A percentile compares a stretch with the other conserved stretches of the same genome.
Conservation (phyloP, 257 asterid genomes). For the Salvia hispanica region DNA sequence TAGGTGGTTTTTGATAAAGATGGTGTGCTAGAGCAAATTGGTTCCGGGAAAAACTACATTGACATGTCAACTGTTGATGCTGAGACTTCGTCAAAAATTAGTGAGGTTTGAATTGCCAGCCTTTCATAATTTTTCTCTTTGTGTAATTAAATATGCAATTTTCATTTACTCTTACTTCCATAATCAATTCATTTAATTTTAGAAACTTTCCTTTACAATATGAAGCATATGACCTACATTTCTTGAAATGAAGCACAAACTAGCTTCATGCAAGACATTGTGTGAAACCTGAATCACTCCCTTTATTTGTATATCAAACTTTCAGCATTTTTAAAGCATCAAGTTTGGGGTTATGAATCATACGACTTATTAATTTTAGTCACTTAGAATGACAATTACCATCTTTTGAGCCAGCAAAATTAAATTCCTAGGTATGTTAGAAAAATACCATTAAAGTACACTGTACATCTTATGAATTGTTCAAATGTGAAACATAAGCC, state of each 20-base stretch:
- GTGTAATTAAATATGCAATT: not conserved
- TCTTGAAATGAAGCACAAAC: not conserved
- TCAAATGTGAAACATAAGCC: slow-evolving; percentile 10
- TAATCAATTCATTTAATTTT: not conserved
- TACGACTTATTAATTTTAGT: not conserved
- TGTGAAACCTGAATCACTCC: not conserved
- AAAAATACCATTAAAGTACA: not conserved
- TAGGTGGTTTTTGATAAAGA: slow-evolving; percentile 86
- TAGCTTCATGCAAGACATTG: not conserved
- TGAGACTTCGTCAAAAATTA: slow-evolving; percentile 84
- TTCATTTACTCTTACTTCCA: slow-evolving; percentile 2
- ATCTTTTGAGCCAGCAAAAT: not conserved
- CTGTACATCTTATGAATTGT: slow-evolving; percentile 21
- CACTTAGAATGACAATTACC: not conserved
- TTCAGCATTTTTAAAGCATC: not conserved
- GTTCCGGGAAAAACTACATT: slow-evolving; percentile 82
- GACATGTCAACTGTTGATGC: slow-evolving; percentile 99
- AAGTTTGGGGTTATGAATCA: not conserved
- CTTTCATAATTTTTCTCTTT: slow-evolving; percentile 6
- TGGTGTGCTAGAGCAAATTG: slow-evolving; percentile 84
- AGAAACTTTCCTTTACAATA: not conserved
- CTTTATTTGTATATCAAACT: slow-evolving; percentile 2
- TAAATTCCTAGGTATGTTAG: not conserved
- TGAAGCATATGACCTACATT: not conserved
- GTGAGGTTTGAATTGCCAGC: slow-evolving; percentile 53